Base-by-base conservation (phyloP, 1,284 basidiomycete genomes). In the Takashimella tepidaria region DNA sequence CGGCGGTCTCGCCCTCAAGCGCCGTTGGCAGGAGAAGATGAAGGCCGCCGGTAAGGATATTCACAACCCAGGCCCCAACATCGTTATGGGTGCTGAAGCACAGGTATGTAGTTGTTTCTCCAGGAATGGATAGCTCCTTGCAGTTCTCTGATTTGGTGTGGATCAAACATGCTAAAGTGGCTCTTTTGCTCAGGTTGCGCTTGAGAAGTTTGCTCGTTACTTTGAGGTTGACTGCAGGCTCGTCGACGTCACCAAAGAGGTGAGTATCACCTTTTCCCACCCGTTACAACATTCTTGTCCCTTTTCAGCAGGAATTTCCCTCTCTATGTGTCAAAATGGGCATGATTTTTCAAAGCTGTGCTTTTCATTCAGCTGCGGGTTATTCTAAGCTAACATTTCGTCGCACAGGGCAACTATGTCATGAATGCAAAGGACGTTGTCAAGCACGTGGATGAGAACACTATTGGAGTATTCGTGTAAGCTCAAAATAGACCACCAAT, bases 1-100 rank as follows among this genome's bases (percentile, higher is more conserved):
- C 5, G 92, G 90, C 16, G 92, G 92, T 44, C 82, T 98, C 20
- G 90, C 93, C 16, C 88, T 97, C 84, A 98, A 98, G 79, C 88
- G 87, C 67, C 81, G 85, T 47, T 97, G 93, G 93, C 92, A 97
- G 74, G 84, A 84, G 59, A 85, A 83, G 69, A 86, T 87, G 74
- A 92, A 92, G 76, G 86, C 84, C 1, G 83, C 83, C 1, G 92
- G 92, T 41, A 92, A 92, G 74, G 85, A 83, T 57, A 88, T 89
- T 52, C 83, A 91, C 66, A 86, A 90, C 61, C 89, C 89, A 19
- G 89, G 81, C 45, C 83, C 82, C 13, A 76, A 77, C 61, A 74
- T 77, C 54, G 65, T 77, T 49, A 76, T 77, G 74, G 74, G 89
- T 27, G 82, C 85, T 31, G 90, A 92, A 68, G 88, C 89, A 1